These are phyloP conservation scores for Saccharomycopsis guyanensis DNA, from an alignment of 805 yeast species.

Conservation along the genomic window DNA sequence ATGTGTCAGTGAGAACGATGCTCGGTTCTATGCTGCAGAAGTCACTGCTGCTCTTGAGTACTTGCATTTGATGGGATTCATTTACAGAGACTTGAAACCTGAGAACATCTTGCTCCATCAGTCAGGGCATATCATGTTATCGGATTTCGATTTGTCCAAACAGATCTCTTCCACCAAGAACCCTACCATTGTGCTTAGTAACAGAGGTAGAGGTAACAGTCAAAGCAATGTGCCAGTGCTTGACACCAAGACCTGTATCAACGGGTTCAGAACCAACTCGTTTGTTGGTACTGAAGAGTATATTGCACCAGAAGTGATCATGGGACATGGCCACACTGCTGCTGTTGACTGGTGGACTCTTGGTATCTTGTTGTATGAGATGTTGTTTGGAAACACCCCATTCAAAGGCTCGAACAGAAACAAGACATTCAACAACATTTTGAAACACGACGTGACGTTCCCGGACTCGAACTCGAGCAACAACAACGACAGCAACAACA, in stretches of 20 bases:
- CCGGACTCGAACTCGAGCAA: constrained; percentile 40
- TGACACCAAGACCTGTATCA: constrained; percentile 92
- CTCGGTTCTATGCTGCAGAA: constrained; percentile 91
- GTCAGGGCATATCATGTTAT: constrained; percentile 96
- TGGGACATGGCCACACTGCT: constrained; percentile 95
- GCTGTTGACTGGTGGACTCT: constrained; percentile 99
- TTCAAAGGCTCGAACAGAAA: constrained; percentile 88
- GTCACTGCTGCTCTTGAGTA: constrained; percentile 96
- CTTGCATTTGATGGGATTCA: constrained; percentile 92
- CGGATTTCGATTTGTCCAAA: constrained; percentile 92
- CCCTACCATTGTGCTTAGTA: constrained; percentile 53
- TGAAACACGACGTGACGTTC: constrained; percentile 78
- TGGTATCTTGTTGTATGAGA: constrained; percentile 87
- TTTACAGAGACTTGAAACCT: constrained; percentile 93
- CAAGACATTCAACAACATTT: constrained; percentile 79
- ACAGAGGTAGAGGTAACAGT: constrained; percentile 21
- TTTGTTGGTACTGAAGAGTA: constrained; percentile 99
- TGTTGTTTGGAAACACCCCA: constrained; percentile 94
- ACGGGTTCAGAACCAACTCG: constrained; percentile 93
- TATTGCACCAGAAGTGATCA: constrained; percentile 95
- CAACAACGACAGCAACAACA: constrained; percentile 21
- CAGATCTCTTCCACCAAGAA: constrained; percentile 71
- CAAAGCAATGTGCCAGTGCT: constrained; percentile 50
- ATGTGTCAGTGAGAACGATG: constrained; percentile 81
- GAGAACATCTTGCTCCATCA: constrained; percentile 92